Conservation (phyloP, 257 asterid species). For the Hygrophila difformis region DNA sequence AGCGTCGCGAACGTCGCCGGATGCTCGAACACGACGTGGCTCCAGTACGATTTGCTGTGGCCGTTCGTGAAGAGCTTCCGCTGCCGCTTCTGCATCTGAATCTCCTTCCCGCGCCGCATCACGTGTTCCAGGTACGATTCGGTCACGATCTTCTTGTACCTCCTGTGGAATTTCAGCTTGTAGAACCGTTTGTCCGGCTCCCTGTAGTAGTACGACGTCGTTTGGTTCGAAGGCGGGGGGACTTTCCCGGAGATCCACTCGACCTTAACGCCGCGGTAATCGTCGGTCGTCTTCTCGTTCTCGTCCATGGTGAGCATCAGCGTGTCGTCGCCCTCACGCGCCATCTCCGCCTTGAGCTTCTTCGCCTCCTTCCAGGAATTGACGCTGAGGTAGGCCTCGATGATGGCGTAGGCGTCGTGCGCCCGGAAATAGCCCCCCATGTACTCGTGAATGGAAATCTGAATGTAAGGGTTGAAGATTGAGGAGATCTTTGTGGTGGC, state of each 20-base stretch:
- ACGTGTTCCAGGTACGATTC: slow-evolving; percentile 28
- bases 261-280: slow-evolving; percentile 27
- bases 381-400: slow-evolving; percentile 39
- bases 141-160: slow-evolving; percentile 22
- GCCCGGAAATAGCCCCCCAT: slow-evolving; percentile 25
- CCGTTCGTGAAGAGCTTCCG: slow-evolving; percentile 30
- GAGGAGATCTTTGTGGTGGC: slow-evolving; percentile 12
- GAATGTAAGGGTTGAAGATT: slow-evolving; percentile 31
- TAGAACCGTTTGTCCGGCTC: slow-evolving; percentile 26
- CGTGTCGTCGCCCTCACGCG: slow-evolving; percentile 20
- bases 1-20: slow-evolving; percentile 29
- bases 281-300: slow-evolving; percentile 26
- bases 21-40: slow-evolving; percentile 27
- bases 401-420: slow-evolving; percentile 35
- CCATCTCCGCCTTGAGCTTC: slow-evolving; percentile 41
- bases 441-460: slow-evolving; percentile 40
- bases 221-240: slow-evolving; percentile 4
- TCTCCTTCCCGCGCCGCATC: slow-evolving; percentile 20
- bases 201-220: background rate
- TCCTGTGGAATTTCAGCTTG: slow-evolving; percentile 24
- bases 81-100: slow-evolving; percentile 19
- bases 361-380: slow-evolving; percentile 25
- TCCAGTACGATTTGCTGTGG: slow-evolving; percentile 22
- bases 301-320: slow-evolving; percentile 45
- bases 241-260: slow-evolving; percentile 29